Evolutionary conservation across 805 yeast genomes (phyloP).

Genomic region (Candida patagonica): DNA sequence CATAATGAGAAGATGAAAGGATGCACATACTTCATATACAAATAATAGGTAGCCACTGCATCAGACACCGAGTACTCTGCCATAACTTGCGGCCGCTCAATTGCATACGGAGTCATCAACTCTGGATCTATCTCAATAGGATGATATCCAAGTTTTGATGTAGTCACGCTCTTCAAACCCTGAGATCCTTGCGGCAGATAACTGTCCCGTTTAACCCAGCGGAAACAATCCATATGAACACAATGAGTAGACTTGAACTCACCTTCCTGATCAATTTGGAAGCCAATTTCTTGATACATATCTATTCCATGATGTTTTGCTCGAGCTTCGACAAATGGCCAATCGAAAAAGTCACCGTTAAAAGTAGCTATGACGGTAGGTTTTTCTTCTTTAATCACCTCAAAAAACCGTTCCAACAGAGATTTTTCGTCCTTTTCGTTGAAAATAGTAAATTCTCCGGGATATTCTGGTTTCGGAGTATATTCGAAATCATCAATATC

Average conservation of each 20-base stretch:
- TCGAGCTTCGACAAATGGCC: conserved; percentile 96
- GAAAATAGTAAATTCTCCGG: conserved; percentile 80
- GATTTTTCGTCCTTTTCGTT: conserved; percentile 82
- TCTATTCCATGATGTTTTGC: conserved; percentile 75
- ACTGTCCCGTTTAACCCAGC: conserved; percentile 98
- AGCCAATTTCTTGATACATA: conserved; percentile 91
- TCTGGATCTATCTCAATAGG: conserved; percentile 97
- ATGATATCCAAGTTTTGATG: conserved; percentile 88
- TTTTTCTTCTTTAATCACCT: conserved; percentile 74
- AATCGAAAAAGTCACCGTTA: conserved; percentile 97
- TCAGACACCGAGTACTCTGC: conserved; percentile 98
- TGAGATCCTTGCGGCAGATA: conserved; percentile 98
- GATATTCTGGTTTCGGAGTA: conserved; percentile 94
- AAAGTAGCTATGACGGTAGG: conserved; percentile 98
- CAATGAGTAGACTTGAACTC: conserved; percentile 90
- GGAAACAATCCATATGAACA: conserved; percentile 92
- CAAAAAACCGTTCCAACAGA: conserved; percentile 68
- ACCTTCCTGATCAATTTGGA: conserved; percentile 78
- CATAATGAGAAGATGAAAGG: conserved; percentile 94
- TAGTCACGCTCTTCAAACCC: conserved; percentile 96
- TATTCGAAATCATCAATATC: conserved; percentile 97
- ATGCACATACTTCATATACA: conserved; percentile 93
- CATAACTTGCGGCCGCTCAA: conserved; percentile 80
- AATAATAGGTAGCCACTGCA: conserved; percentile 96
- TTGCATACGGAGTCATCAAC: conserved; percentile 95